Conservation (phyloP, 768 basidiomycete genomes). For the Ramaria rubella region DNA sequence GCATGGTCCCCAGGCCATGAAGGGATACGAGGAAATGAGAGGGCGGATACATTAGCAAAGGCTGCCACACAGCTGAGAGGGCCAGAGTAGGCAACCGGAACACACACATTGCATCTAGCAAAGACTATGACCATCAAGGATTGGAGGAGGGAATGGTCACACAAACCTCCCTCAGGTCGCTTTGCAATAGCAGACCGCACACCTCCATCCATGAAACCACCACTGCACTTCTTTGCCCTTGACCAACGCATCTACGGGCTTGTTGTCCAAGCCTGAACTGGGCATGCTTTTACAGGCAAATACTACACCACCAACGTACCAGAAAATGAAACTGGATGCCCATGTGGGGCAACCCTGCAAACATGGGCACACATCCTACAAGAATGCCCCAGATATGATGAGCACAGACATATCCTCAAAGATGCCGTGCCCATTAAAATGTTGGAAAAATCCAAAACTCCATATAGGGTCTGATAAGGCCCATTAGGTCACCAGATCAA, state of each 20-base stretch:
- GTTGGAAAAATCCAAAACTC: too few relatives aligned
- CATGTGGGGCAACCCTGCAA: neutral
- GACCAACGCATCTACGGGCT: neutral
- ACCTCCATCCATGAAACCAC: neutral
- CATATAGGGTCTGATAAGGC: too few relatives aligned
- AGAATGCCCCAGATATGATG: conserved; percentile 2
- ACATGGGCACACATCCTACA: conserved; percentile 5
- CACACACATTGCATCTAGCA: neutral
- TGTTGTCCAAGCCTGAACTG: neutral
- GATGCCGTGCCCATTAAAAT: neutral
- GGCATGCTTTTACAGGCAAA: too few relatives aligned
- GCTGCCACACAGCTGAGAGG: too few relatives aligned
- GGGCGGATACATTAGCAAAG: neutral
- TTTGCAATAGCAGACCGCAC: neutral
- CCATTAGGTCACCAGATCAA: too few relatives aligned
- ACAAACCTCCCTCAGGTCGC: neutral
- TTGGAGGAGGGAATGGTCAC: neutral
- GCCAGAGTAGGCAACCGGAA: neutral
- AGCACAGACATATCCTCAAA: neutral
- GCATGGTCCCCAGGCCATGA: neutral
- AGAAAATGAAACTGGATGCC: neutral
- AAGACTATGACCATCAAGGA: neutral
- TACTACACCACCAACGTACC: neutral
- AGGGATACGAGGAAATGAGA: neutral
- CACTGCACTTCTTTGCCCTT: neutral